Conservation (phyloP, 2,329 filamentous ascomycete genomes). For the Paraphoma sp. region DNA sequence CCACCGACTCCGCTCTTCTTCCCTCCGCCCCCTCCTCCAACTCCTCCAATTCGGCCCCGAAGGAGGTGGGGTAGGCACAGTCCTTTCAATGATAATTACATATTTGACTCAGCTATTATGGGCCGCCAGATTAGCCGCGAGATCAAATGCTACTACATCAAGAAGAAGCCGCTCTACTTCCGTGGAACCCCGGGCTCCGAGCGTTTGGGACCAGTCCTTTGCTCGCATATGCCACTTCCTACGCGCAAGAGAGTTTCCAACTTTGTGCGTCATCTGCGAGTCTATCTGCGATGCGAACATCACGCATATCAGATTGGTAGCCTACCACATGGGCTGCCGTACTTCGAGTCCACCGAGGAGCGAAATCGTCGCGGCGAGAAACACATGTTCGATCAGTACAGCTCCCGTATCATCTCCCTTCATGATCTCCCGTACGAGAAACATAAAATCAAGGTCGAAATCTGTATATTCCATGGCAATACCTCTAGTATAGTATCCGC, state of each 20-base stretch:
- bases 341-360: background rate
- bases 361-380: background rate
- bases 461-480: background rate
- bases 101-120: background rate
- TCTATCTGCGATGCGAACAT: background rate
- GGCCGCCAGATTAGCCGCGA: background rate
- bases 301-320: background rate
- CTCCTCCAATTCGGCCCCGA: background rate
- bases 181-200: background rate
- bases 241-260: background rate
- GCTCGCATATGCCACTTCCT: no score
- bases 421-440: background rate
- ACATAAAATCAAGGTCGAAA: background rate
- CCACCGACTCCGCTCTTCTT: background rate
- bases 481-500: background rate
- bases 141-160: background rate
- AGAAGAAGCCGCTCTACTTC: background rate
- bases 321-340: background rate
- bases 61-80: background rate
- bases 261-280: background rate
- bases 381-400: background rate
- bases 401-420: background rate
- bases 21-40: background rate
- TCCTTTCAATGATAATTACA: background rate
- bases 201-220: background rate